A percentile compares a stretch with the other conserved stretches of the same genome.
phyloP scores from a whole-genome alignment of 192 early-diverging fungal genomes.

The Mortierella antarctica region DNA sequence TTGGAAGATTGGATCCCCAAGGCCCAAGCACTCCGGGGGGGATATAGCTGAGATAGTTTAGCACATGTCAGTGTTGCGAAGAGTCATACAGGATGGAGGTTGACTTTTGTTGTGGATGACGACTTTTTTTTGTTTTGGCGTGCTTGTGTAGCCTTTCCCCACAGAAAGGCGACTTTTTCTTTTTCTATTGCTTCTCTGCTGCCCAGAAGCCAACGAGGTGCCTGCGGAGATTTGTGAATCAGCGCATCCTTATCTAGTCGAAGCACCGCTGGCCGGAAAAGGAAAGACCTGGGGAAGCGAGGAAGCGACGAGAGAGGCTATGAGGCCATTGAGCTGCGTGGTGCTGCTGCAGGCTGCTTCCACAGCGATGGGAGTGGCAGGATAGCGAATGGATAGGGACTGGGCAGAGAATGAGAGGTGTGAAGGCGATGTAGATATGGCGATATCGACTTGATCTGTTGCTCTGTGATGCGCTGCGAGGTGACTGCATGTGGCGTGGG shows the following conservation, averaged over 20 bases:
- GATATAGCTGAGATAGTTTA: too few relatives aligned
- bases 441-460: background rate
- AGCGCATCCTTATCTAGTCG: background rate
- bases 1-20: too few relatives aligned
- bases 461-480: background rate
- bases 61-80: too few relatives aligned
- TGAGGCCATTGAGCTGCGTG: too few relatives aligned
- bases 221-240: background rate
- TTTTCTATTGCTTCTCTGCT: background rate
- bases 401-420: too few relatives aligned
- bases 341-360: background rate
- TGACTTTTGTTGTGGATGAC: too few relatives aligned
- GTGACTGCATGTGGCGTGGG: too few relatives aligned
- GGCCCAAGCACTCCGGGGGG: too few relatives aligned
- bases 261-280: constrained; percentile 4
- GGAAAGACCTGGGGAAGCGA: constrained; percentile 31
- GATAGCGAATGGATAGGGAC: too few relatives aligned
- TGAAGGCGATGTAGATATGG: background rate
- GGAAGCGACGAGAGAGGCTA: background rate
- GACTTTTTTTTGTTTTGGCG: too few relatives aligned
- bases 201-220: background rate
- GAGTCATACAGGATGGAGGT: too few relatives aligned
- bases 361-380: background rate
- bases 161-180: background rate
- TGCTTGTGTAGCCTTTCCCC: too few relatives aligned